These are phyloP conservation scores for Neopestalotiopsis sp. DNA, from an alignment of 2,329 filamentous ascomycete species.

Conservation along the genomic window DNA sequence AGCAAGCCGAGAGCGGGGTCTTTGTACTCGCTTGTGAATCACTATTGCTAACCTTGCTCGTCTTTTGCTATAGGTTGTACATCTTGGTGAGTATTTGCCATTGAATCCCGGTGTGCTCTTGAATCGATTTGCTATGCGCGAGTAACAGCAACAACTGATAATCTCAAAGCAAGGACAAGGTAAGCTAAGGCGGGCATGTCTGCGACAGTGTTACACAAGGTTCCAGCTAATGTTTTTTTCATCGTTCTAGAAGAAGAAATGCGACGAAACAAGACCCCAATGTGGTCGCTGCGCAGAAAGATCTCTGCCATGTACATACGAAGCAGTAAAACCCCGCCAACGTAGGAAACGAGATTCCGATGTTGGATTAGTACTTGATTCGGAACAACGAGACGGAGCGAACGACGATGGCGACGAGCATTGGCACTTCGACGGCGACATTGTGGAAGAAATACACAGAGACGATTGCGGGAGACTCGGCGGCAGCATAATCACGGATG, in stretches of 20 bases:
- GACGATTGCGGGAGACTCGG: slow-evolving; percentile 28
- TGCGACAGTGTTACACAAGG: background rate
- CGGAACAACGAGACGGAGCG: background rate
- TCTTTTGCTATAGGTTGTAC: slow-evolving; percentile 48
- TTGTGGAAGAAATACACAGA: slow-evolving; percentile 23
- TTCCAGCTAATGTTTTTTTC: slow-evolving; percentile 19
- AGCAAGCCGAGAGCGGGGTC: background rate
- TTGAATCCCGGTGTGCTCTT: slow-evolving; percentile 22
- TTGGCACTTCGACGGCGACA: slow-evolving; percentile 26
- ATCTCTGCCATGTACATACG: slow-evolving; percentile 54
- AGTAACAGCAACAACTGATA: slow-evolving; percentile 15
- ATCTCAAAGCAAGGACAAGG: slow-evolving; percentile 56
- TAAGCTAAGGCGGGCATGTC: slow-evolving; percentile 35
- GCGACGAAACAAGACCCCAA: slow-evolving; percentile 56
- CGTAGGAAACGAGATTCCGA: slow-evolving; percentile 42
- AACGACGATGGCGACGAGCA: slow-evolving; percentile 21
- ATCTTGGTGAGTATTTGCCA: slow-evolving; percentile 49
- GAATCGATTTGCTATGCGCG: slow-evolving; percentile 17
- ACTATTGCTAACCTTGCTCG: slow-evolving; percentile 11
- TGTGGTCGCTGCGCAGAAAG: slow-evolving; percentile 57
- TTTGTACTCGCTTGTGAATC: background rate
- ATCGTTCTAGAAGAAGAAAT: slow-evolving; percentile 59
- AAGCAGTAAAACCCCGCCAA: slow-evolving; percentile 49
- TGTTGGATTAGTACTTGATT: slow-evolving; percentile 21
- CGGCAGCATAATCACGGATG: slow-evolving; percentile 22